Percentiles rank a stretch among this genome's conserved stretches.
Evolutionary conservation across 371 early-diverging fungal species (phyloP).

Genomic region (Dichotomocladium elegans): DNA sequence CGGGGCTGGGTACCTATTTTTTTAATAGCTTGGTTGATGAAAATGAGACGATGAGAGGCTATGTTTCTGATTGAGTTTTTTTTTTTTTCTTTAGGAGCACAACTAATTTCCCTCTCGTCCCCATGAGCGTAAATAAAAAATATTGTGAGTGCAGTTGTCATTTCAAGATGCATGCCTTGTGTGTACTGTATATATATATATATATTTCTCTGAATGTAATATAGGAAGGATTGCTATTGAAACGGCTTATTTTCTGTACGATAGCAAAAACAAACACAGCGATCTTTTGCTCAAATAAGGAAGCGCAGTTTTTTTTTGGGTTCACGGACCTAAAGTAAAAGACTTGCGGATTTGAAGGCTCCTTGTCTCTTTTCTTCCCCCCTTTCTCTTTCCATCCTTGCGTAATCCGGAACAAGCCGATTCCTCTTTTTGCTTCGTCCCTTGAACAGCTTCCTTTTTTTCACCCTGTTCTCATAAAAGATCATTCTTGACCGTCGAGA

Average conservation of each 20-base stretch:
- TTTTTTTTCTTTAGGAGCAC: background rate
- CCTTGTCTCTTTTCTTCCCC: background rate
- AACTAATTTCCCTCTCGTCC: too few species aligned
- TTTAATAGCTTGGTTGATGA: background rate
- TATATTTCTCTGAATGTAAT: too few species aligned
- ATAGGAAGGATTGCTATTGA: background rate
- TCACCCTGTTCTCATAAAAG: background rate
- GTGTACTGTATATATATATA: too few species aligned
- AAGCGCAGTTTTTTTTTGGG: background rate
- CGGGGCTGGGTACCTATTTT: background rate
- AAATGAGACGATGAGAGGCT: constrained; percentile 2
- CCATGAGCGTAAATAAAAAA: too few species aligned
- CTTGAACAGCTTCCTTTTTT: background rate
- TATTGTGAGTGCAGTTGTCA: background rate
- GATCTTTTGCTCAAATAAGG: constrained; percentile 4
- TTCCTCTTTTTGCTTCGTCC: background rate
- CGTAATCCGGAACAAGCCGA: background rate
- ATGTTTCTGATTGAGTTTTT: constrained; percentile 8
- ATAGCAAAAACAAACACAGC: constrained; percentile 1
- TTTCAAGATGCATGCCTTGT: constrained; percentile 5
- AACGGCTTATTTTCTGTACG: background rate
- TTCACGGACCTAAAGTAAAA: constrained; percentile 1
- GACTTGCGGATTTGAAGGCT: background rate
- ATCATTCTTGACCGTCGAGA: too few species aligned
- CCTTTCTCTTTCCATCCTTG: constrained; percentile 3